Conservation (phyloP, 2,329 filamentous ascomycete species). For the Raffaelea albimanens region DNA sequence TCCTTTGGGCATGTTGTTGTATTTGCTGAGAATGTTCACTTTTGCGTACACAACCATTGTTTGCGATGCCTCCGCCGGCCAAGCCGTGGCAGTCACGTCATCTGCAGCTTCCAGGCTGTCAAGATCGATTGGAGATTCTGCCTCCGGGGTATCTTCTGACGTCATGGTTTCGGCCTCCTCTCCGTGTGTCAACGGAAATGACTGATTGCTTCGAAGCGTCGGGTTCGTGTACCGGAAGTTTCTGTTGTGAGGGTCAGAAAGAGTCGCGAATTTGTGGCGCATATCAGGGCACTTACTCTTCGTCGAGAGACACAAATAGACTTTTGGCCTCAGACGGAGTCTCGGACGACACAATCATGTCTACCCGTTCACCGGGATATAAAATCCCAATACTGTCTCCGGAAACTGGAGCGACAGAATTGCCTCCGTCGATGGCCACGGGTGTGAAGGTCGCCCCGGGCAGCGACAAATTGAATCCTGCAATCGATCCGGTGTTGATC, state of each 20-base stretch:
- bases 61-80: neutral
- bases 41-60: slow-evolving; percentile 10
- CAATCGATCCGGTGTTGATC: slow-evolving; percentile 11
- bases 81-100: neutral
- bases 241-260: neutral
- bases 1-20: slow-evolving; percentile 8
- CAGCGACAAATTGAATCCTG: slow-evolving; percentile 10
- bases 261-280: neutral
- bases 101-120: neutral
- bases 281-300: neutral
- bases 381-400: slow-evolving; percentile 1
- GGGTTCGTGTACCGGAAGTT: slow-evolving; percentile 1
- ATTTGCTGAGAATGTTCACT: slow-evolving; percentile 7
- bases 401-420: neutral
- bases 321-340: neutral
- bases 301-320: neutral
- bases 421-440: slow-evolving; percentile 12
- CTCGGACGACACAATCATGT: neutral
- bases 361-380: slow-evolving; percentile 4
- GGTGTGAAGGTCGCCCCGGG: slow-evolving; percentile 5
- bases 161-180: neutral
- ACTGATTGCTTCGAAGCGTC: neutral
- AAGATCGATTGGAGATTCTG: too few relatives aligned
- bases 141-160: too few relatives aligned
- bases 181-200: neutral